Evolutionary conservation across 306 rosid genomes (phyloP).

Genomic region (Lagenaria siceraria): DNA sequence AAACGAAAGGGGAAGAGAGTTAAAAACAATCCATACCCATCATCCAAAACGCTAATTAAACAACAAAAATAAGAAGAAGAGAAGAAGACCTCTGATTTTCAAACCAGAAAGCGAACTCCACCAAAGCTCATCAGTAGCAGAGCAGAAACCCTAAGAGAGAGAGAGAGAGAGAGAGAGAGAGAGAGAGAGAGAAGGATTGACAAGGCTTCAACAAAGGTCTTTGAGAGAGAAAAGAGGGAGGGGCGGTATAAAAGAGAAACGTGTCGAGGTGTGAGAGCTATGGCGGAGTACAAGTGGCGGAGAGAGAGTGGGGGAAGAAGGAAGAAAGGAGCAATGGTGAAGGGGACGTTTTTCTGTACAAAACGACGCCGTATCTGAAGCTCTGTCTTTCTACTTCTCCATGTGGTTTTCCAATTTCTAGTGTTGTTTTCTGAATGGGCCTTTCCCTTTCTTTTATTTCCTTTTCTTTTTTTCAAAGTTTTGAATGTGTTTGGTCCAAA

Average conservation of each 20-base stretch:
- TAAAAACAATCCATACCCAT: background rate
- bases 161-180: background rate
- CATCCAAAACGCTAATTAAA: background rate
- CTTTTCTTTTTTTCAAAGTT: background rate
- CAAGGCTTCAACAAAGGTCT: background rate
- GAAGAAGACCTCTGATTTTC: background rate
- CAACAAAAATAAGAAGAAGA: background rate
- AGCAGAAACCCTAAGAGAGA: conserved; percentile 5
- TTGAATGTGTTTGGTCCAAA: background rate
- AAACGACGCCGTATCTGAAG: background rate
- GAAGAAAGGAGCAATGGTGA: background rate
- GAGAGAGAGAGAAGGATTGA: background rate
- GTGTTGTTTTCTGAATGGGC: background rate
- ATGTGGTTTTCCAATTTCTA: background rate
- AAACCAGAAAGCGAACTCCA: background rate
- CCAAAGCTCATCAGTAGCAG: background rate
- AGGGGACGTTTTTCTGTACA: background rate
- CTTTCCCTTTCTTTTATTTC: background rate
- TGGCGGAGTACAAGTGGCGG: conserved; percentile 8
- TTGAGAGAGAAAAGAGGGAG: background rate
- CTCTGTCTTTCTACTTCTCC: background rate
- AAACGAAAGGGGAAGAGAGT: background rate
- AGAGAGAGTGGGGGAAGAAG: background rate
- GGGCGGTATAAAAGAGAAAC: background rate
- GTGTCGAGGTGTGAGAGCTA: conserved; percentile 6